A percentile compares a stretch with the other conserved stretches of the same genome.
These are phyloP conservation scores for Pythium aristosporum DNA, from an alignment of 352 stramenopile species.

Conservation along the genomic window DNA sequence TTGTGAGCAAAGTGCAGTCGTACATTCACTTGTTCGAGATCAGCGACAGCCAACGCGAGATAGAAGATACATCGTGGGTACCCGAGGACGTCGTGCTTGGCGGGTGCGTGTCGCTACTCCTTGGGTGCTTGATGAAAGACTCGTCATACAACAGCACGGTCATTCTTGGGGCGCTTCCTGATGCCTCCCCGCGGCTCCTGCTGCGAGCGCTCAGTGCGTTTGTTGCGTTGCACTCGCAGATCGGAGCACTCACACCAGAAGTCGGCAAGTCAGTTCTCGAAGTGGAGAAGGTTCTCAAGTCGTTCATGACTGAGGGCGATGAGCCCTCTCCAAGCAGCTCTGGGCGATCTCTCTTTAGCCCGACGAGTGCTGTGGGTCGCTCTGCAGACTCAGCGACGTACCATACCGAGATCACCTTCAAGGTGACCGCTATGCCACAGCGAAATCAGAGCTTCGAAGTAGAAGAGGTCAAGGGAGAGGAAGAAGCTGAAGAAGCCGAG, in stretches of 20 bases:
- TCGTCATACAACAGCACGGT: constrained; percentile 34
- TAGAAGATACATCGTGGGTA: constrained; percentile 40
- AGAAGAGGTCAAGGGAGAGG: constrained; percentile 2
- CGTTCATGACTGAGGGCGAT: constrained; percentile 12
- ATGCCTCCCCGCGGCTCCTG: constrained; percentile 44
- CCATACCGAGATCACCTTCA: constrained; percentile 3
- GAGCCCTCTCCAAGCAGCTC: neutral
- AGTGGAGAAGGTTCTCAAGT: constrained; percentile 69
- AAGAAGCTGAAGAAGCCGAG: constrained; percentile 14
- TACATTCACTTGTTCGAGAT: constrained; percentile 50
- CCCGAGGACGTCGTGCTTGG: constrained; percentile 77
- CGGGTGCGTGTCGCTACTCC: constrained; percentile 60
- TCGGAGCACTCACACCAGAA: constrained; percentile 68
- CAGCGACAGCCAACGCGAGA: constrained; percentile 27
- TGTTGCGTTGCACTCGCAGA: constrained; percentile 71
- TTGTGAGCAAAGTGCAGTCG: constrained; percentile 51
- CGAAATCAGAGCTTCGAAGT: neutral
- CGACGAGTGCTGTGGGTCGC: neutral
- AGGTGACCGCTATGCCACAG: neutral
- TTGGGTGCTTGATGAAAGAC: constrained; percentile 71
- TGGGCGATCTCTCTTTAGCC: neutral
- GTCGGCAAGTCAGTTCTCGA: constrained; percentile 62
- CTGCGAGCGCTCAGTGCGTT: constrained; percentile 62
- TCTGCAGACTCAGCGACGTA: neutral
- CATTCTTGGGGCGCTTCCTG: constrained; percentile 46